Evolutionary conservation across 257 asterid genomes (phyloP), one percentile per base, ranked within the genome.

Genomic region (Capsicum pubescens): DNA sequence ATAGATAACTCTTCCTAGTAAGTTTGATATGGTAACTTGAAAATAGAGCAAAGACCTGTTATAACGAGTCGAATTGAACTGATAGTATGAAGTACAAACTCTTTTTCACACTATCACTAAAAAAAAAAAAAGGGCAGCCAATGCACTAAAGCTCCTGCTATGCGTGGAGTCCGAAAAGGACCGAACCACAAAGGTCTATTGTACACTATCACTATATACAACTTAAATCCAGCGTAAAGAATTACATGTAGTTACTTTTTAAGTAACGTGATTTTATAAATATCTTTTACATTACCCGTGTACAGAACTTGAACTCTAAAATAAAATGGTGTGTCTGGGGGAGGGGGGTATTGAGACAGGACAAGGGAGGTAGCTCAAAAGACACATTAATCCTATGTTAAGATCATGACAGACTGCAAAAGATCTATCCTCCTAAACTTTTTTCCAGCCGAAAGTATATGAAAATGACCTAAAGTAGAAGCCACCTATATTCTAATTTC

Each of bases 381-480:
- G 64, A 26, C 81, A 77, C 81, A 26, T 2, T 54, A 14, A 54
- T 77, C 81, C 64, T 76, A 52, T 76, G 81, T 52, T 52, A 8
- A 52, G 63, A 52, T 76, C 14, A 26, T 21, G 64, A 77, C 26
- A 54, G 15, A 77, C 13, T 77, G 81, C 50, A 77, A 77, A 77
- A 54, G 39, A 77, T 77, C 81, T 54, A 13, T 39, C 55, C 74
- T 67, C 9, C 77, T 54, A 58, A 52, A 32, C 64, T 54, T 77
- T 21, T 69, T 77, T 54, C 48, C 21, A 52, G 64, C 81, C 48
- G 64, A 8, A 52, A 54, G 81, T 26, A 54, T 77, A 77, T 77
- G 64, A 77, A 26, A 12, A 21, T 52, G 81, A 77, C 81, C 81
- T 77, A 77, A 77, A 77, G 81, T 13, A 54, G 81, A 77, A 54